These are phyloP conservation scores for Kandelia obovata DNA, from an alignment of 345 rosid genomes.

Conservation along the genomic window DNA sequence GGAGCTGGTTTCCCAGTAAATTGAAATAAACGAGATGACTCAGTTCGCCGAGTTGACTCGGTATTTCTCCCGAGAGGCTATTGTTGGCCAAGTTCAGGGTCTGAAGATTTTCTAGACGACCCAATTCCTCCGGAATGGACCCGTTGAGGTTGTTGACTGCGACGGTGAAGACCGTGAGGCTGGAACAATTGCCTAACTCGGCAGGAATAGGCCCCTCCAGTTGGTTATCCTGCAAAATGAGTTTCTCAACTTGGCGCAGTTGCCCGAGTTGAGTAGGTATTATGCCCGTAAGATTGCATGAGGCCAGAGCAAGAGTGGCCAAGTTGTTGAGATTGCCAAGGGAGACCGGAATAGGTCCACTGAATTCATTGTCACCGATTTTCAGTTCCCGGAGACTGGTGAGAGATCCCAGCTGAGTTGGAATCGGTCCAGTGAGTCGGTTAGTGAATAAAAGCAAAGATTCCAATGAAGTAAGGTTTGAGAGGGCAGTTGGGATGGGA, in stretches of 20 bases:
- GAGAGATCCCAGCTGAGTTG: constrained; percentile 65
- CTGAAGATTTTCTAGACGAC: constrained; percentile 46
- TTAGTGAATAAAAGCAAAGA: constrained; percentile 78
- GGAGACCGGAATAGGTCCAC: constrained; percentile 63
- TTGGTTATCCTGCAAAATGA: constrained; percentile 64
- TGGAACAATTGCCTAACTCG: constrained; percentile 73
- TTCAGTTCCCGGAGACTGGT: constrained; percentile 50
- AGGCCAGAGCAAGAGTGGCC: constrained; percentile 64
- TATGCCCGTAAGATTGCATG: constrained; percentile 63
- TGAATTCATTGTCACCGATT: constrained; percentile 82
- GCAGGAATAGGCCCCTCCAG: constrained; percentile 66
- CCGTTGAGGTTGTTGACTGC: constrained; percentile 67
- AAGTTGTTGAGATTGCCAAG: constrained; percentile 55
- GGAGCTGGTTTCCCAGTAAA: constrained; percentile 60
- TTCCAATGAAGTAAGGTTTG: constrained; percentile 71
- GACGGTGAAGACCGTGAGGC: constrained; percentile 45
- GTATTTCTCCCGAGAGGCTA: constrained; percentile 67
- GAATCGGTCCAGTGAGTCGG: constrained; percentile 78
- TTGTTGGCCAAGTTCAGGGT: constrained; percentile 67
- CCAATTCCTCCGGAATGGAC: constrained; percentile 62
- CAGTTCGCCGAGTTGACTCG: constrained; percentile 56
- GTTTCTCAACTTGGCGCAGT: constrained; percentile 37
- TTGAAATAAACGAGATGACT: constrained; percentile 57
- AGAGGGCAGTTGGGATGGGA: constrained; percentile 80
- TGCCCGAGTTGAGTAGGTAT: constrained; percentile 64